These are phyloP conservation scores for Penicillium daleae DNA, from an alignment of 495 filamentous ascomycete species.

Conservation along the genomic window DNA sequence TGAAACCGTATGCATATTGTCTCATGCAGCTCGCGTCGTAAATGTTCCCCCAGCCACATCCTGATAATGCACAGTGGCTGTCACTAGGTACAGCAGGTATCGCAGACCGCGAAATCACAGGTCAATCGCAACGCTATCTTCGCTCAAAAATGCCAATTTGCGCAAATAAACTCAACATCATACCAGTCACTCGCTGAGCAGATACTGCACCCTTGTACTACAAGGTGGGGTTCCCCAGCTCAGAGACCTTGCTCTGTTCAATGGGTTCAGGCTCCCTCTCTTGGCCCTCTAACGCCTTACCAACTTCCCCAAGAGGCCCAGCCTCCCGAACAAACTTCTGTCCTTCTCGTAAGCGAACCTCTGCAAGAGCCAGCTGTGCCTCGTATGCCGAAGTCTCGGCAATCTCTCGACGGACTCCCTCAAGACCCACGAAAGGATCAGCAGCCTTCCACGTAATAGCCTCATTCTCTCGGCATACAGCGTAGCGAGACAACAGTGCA, in stretches of 20 bases:
- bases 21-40: background rate
- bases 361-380: background rate
- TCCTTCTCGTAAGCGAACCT: background rate
- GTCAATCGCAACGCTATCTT: background rate
- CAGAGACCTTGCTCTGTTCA: background rate
- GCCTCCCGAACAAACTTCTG: background rate
- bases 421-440: conserved; percentile 4
- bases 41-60: too few species aligned
- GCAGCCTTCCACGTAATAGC: conserved; percentile 17
- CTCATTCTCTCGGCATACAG: conserved; percentile 36
- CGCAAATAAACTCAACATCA: background rate
- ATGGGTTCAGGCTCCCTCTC: background rate
- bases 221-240: background rate
- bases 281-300: background rate
- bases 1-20: background rate
- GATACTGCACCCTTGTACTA: too few species aligned
- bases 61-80: background rate
- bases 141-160: conserved; percentile 1
- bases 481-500: conserved; percentile 58
- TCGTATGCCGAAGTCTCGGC: background rate
- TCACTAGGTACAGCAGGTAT: background rate
- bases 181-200: too few species aligned
- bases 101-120: background rate
- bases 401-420: background rate
- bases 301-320: background rate